A percentile compares a stretch with the other conserved stretches of the same genome.
Evolutionary conservation across 2,329 filamentous ascomycete species (phyloP).

Genomic region (Epichloe festucae): DNA sequence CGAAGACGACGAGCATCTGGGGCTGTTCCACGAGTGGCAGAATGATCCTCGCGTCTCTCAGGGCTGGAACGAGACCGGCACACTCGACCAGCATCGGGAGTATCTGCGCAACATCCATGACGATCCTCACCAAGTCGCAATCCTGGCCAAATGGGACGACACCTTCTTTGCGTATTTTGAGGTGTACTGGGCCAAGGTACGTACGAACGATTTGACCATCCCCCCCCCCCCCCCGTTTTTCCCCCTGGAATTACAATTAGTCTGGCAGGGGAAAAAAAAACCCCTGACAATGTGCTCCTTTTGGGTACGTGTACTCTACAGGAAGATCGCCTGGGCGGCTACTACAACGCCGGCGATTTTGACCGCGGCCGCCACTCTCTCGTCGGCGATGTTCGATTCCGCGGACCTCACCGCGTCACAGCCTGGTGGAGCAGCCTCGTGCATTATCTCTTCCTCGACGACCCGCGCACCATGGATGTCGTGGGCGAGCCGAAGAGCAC

Average conservation of each 20-base stretch:
- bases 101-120: conserved; percentile 33
- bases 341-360: conserved; percentile 42
- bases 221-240: too few relatives aligned
- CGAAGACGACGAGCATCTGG: conserved; percentile 44
- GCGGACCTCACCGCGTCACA: conserved; percentile 45
- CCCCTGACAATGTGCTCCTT: neutral
- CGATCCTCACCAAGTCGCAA: conserved; percentile 54
- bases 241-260: neutral
- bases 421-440: conserved; percentile 51
- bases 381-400: conserved; percentile 45
- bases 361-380: conserved; percentile 46
- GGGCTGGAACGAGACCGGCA: conserved; percentile 66
- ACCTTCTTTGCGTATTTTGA: conserved; percentile 62
- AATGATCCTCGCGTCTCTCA: conserved; percentile 66
- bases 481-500: conserved; percentile 62
- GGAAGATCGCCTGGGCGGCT: conserved; percentile 43
- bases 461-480: conserved; percentile 41
- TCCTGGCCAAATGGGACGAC: conserved; percentile 59
- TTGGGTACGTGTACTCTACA: conserved; percentile 10
- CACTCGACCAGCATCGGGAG: conserved; percentile 51
- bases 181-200: conserved; percentile 59
- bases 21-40: conserved; percentile 63
- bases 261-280: neutral
- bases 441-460: conserved; percentile 50
- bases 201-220: conserved; percentile 2